Conservation (phyloP, 495 filamentous ascomycete genomes). For the Aspergillus leporis region DNA sequence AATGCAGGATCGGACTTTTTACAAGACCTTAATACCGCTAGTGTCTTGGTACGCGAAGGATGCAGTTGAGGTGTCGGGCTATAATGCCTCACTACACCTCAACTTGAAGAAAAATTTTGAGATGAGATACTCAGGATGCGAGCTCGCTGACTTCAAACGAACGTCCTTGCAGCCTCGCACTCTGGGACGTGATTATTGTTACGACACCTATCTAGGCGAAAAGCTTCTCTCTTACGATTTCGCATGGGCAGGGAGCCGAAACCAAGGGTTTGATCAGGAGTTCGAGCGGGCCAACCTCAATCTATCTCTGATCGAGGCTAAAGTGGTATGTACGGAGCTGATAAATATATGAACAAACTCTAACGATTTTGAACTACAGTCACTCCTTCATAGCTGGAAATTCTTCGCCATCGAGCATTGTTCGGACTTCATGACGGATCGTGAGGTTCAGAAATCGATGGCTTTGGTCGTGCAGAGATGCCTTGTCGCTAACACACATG, state of each 20-base stretch:
- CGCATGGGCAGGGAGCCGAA: conserved; percentile 68
- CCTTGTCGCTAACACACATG: conserved; percentile 65
- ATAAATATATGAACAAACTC: neutral
- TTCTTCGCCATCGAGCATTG: conserved; percentile 83
- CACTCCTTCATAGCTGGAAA: conserved; percentile 86
- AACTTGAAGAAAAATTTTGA: conserved; percentile 86
- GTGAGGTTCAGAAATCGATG: conserved; percentile 65
- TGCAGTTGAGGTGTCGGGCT: conserved; percentile 71
- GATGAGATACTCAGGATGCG: conserved; percentile 67
- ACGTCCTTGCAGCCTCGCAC: conserved; percentile 60
- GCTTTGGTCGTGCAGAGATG: conserved; percentile 69
- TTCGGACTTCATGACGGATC: conserved; percentile 60
- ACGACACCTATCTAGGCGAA: conserved; percentile 71
- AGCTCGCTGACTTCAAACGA: conserved; percentile 72
- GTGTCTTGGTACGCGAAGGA: conserved; percentile 74
- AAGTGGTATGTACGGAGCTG: conserved; percentile 64
- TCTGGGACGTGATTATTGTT: conserved; percentile 77
- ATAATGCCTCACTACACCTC: conserved; percentile 81
- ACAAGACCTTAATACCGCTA: conserved; percentile 67
- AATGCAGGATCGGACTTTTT: conserved; percentile 62
- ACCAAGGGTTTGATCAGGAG: conserved; percentile 74
- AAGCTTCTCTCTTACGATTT: conserved; percentile 73
- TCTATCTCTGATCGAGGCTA: conserved; percentile 84
- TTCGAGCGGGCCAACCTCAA: conserved; percentile 86
- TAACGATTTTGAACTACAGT: conserved; percentile 38